Conservation (phyloP, 495 filamentous ascomycete species). For the Rhypophila decipiens region DNA sequence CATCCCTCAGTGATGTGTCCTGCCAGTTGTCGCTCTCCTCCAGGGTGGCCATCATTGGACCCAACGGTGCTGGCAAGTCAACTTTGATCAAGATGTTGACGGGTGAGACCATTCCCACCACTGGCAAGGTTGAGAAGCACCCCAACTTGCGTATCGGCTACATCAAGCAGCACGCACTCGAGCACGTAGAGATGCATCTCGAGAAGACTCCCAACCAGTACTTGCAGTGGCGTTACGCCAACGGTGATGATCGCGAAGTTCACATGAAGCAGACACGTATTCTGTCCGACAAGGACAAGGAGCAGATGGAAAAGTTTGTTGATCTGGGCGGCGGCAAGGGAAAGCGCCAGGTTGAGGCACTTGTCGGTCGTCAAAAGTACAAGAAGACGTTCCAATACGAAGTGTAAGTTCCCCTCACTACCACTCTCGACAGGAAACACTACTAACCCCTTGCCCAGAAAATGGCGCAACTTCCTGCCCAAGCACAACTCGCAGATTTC, state of each 20-base stretch:
- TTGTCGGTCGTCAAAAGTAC: slow-evolving; percentile 96
- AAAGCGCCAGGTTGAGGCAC: slow-evolving; percentile 68
- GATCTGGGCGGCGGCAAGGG: slow-evolving; percentile 79
- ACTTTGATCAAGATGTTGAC: slow-evolving; percentile 97
- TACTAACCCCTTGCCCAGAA: slow-evolving; percentile 40
- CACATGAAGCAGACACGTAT: slow-evolving; percentile 95
- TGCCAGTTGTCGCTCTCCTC: slow-evolving; percentile 84
- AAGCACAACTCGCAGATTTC: slow-evolving; percentile 92
- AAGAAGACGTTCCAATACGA: slow-evolving; percentile 99
- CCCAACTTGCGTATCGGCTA: slow-evolving; percentile 98
- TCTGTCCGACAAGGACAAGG: slow-evolving; percentile 75
- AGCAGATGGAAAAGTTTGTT: slow-evolving; percentile 83
- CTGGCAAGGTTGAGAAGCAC: slow-evolving; percentile 92
- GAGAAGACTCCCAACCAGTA: slow-evolving; percentile 99
- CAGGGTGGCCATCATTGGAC: slow-evolving; percentile 89
- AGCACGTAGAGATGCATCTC: slow-evolving; percentile 99
- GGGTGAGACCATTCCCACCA: slow-evolving; percentile 85
- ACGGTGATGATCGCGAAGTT: slow-evolving; percentile 95
- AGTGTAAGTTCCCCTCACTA: slow-evolving; percentile 49
- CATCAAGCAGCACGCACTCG: slow-evolving; percentile 98
- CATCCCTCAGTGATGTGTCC: slow-evolving; percentile 80
- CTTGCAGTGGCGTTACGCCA: slow-evolving; percentile 95
- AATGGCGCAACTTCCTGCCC: slow-evolving; percentile 82
- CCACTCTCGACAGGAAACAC: background rate
- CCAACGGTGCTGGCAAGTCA: slow-evolving; percentile 97